Evolutionary conservation across 768 basidiomycete genomes (phyloP).

Genomic region (Lyophyllum semitale): DNA sequence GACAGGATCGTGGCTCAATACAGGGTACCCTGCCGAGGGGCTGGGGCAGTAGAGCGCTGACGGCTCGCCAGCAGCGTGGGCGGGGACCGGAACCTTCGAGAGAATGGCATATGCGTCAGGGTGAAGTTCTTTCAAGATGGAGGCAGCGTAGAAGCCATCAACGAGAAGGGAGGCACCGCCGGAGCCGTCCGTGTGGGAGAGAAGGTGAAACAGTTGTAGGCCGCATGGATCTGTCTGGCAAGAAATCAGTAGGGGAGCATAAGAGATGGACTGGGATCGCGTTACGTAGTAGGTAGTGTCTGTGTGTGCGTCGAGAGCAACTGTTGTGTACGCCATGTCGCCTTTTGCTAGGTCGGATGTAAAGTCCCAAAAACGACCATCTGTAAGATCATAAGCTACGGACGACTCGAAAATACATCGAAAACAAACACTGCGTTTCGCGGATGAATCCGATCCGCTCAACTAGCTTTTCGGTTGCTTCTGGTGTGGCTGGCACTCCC

Average conservation of each 20-base stretch:
- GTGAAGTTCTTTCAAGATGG: slow-evolving; percentile 69
- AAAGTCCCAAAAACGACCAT: slow-evolving; percentile 97
- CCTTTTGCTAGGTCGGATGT: slow-evolving; percentile 89
- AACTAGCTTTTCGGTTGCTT: slow-evolving; percentile 81
- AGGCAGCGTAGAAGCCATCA: slow-evolving; percentile 92
- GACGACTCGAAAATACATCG: not conserved
- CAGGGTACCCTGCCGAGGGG: slow-evolving; percentile 65
- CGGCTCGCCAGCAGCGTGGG: slow-evolving; percentile 87
- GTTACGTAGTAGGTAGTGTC: slow-evolving; percentile 69
- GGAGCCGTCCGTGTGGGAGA: slow-evolving; percentile 76
- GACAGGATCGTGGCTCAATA: slow-evolving; percentile 63
- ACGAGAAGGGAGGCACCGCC: slow-evolving; percentile 93
- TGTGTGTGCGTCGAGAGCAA: slow-evolving; percentile 84
- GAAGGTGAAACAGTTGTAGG: slow-evolving; percentile 93
- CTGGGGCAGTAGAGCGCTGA: slow-evolving; percentile 55
- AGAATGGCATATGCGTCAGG: slow-evolving; percentile 73
- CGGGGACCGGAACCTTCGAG: slow-evolving; percentile 66
- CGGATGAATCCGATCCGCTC: slow-evolving; percentile 84
- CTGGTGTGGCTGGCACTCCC: slow-evolving; percentile 77
- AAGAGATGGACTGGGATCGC: slow-evolving; percentile 6
- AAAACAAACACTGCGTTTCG: slow-evolving; percentile 62
- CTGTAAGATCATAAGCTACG: slow-evolving; percentile 36
- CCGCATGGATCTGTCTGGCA: slow-evolving; percentile 88
- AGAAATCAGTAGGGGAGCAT: not conserved
- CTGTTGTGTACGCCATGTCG: slow-evolving; percentile 91